phyloP scores from a whole-genome alignment of 2,329 filamentous ascomycete species.

The Phialophora tarda region DNA sequence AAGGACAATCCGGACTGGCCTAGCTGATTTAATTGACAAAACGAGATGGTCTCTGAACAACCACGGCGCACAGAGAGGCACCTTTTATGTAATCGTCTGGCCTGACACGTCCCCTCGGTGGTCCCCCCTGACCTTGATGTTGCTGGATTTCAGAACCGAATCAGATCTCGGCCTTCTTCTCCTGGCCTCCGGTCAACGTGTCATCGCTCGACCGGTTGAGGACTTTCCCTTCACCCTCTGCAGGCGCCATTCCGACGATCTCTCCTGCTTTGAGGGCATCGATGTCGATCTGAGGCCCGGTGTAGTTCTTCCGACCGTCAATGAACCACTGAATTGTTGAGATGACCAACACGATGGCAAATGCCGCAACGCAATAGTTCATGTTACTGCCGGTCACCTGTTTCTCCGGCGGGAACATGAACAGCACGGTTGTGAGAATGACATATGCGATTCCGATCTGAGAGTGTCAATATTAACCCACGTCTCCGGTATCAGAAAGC shows the following conservation, averaged over 20 bases:
- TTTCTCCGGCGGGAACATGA: slow-evolving; percentile 72
- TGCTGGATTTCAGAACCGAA: not conserved
- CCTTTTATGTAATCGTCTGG: not conserved
- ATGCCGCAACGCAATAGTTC: slow-evolving; percentile 63
- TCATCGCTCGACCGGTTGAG: slow-evolving; percentile 17
- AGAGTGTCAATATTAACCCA: not conserved
- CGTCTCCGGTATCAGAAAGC: slow-evolving; percentile 25
- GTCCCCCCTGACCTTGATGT: not conserved
- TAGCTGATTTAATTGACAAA: slow-evolving; percentile 8
- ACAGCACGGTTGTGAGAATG: slow-evolving; percentile 73
- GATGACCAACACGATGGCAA: slow-evolving; percentile 63
- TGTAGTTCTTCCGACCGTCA: slow-evolving; percentile 66
- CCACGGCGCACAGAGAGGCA: not conserved
- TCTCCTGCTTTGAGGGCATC: slow-evolving; percentile 41
- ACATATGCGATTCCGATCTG: slow-evolving; percentile 67
- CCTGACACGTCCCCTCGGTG: too few relatives aligned
- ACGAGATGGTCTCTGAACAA: not conserved
- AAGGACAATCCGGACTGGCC: slow-evolving; percentile 78
- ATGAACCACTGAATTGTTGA: slow-evolving; percentile 65
- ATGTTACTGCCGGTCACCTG: slow-evolving; percentile 71
- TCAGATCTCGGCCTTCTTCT: slow-evolving; percentile 11
- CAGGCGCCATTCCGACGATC: slow-evolving; percentile 33
- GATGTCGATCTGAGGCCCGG: slow-evolving; percentile 57
- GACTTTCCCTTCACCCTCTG: slow-evolving; percentile 13
- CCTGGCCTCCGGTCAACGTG: slow-evolving; percentile 16